These are phyloP conservation scores for Bolboschoenus planiculmis DNA, from an alignment of 176 grass and related monocot species.

Conservation along the genomic window DNA sequence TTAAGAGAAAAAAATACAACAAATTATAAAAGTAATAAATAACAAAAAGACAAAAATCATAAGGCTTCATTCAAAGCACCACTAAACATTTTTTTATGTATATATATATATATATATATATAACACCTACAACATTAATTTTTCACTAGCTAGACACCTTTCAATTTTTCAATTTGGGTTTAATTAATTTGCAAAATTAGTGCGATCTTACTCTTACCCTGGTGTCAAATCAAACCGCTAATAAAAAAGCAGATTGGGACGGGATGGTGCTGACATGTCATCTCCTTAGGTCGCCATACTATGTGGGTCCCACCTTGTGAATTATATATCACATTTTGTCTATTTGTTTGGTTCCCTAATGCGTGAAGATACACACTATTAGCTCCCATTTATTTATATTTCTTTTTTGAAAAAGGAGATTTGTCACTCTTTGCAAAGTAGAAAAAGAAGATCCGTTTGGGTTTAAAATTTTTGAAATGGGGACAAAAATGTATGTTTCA, in stretches of 20 bases:
- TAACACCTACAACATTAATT: not conserved
- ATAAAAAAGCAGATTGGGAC: not conserved
- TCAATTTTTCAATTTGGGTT: not conserved
- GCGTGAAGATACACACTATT: slow-evolving; percentile 21
- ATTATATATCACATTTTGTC: slow-evolving; percentile 17
- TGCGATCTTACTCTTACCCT: slow-evolving; percentile 6
- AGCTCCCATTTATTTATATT: slow-evolving; percentile 3
- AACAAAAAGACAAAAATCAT: not conserved
- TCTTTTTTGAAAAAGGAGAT: slow-evolving; percentile 1
- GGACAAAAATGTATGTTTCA: slow-evolving; percentile 2
- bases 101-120: not conserved
- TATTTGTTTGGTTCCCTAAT: slow-evolving; percentile 2
- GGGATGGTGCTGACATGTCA: not conserved
- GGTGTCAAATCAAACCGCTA: not conserved
- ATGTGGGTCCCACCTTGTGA: not conserved
- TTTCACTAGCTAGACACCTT: not conserved
- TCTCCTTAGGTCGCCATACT: not conserved
- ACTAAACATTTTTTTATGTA: not conserved
- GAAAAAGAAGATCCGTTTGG: slow-evolving; percentile 8
- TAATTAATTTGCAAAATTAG: not conserved
- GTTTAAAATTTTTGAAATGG: slow-evolving; percentile 5
- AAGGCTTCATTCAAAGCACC: not conserved
- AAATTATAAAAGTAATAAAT: not conserved
- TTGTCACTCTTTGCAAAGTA: not conserved
- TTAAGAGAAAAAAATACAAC: not conserved